Base-by-base conservation (phyloP, 495 filamentous ascomycete species). In the Umbilicaria muhlenbergii region DNA sequence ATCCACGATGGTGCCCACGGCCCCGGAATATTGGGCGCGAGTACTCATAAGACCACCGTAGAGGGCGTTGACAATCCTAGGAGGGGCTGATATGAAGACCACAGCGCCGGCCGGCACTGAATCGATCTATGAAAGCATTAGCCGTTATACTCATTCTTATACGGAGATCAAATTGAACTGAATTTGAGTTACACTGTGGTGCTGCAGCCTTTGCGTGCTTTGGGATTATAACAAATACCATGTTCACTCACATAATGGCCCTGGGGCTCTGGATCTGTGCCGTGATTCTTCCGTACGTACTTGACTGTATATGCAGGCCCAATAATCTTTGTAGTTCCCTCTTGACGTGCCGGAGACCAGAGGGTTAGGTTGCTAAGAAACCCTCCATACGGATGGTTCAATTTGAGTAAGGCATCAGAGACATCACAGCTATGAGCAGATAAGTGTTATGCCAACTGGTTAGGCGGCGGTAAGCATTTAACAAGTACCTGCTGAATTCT, bases 31-130 rank as follows among this genome's bases (percentile, higher is more conserved):
- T 42, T 66, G 51, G 15, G 75, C 75, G 12, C 73, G 60, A 0
- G 61, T 65, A 17, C 66, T 69, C 74, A 79, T 78, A 10, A 79
- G 57, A 1, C 75, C 73, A 17, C 75, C 75, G 48, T 71, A 79
- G 49, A 70, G 65, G 11, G 74, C 74, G 39, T 74, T 78, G 34
- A 68, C 60, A 19, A 63, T 62, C 13, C 57, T 59, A 11, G 66
- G 58, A 1, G 71, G 71, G 39, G 66, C 67, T 4, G 74, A 75
- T 15, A 78, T 67, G 48, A 78, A 76, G 11, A 78, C 51, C 0
- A 78, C 64, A 11, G 66, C 62, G 16, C 63, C 67, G 3, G 58
- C 38, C 5, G 72, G 71, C 17, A 78, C 62, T 0, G 60, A 51
- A 48, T 77, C 74, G 45, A 72, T 74, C 72, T 74, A 45, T 36